A percentile compares a stretch with the other conserved stretches of the same genome.
Conservation (phyloP, 2,329 filamentous ascomycete genomes). For the Diatrype stigma region DNA sequence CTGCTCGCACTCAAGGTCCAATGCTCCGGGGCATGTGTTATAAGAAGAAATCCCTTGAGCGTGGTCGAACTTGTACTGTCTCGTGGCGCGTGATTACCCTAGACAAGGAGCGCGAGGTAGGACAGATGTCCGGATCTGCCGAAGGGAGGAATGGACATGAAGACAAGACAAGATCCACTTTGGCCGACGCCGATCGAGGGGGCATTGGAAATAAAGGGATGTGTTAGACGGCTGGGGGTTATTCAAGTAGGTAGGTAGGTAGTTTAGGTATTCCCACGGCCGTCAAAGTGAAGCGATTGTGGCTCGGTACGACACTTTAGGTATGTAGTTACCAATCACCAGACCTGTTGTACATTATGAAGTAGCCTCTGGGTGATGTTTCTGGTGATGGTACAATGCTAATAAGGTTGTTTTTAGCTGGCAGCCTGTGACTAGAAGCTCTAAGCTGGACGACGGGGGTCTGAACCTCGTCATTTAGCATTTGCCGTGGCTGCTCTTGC, state of each 20-base stretch:
- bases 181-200: background rate
- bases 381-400: background rate
- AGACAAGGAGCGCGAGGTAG: background rate
- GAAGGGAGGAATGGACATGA: background rate
- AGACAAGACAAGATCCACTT: background rate
- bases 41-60: background rate
- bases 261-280: too few relatives aligned
- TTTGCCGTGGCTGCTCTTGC: background rate
- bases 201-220: background rate
- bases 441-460: background rate
- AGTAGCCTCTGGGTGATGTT: background rate
- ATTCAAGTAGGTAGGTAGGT: background rate
- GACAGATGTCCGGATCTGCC: background rate
- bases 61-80: background rate
- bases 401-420: background rate
- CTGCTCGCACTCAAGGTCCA: background rate
- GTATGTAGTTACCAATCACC: background rate
- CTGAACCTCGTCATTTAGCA: background rate
- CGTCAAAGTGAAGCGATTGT: too few relatives aligned
- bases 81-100: background rate
- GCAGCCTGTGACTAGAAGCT: background rate
- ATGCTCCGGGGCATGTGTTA: background rate
- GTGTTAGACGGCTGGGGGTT: background rate
- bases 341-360: background rate
- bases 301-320: background rate